A percentile compares a stretch with the other conserved stretches of the same genome.
Conservation (phyloP, 495 filamentous ascomycete species). For the Hamigera avellanea region DNA sequence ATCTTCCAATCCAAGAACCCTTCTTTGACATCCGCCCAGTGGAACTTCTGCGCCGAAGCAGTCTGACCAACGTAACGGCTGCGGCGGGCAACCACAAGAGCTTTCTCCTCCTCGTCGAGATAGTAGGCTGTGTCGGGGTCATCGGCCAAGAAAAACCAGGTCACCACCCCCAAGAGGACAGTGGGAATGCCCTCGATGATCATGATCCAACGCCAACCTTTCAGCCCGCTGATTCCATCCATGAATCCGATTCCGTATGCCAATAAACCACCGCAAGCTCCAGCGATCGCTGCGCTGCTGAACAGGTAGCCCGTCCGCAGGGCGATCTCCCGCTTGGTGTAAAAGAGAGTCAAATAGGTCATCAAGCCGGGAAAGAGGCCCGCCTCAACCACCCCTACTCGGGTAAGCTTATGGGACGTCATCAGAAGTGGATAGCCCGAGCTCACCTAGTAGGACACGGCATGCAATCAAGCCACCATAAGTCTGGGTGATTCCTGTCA, state of each 20-base stretch:
- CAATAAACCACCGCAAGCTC: conserved; percentile 64
- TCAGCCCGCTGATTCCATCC: conserved; percentile 50
- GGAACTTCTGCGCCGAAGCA: conserved; percentile 46
- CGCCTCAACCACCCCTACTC: conserved; percentile 43
- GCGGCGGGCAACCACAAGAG: conserved; percentile 31
- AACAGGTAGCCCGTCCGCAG: conserved; percentile 68
- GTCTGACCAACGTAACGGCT: conserved; percentile 46
- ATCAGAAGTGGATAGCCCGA: too few species aligned
- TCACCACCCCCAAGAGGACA: conserved; percentile 45
- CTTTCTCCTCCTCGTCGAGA: conserved; percentile 48
- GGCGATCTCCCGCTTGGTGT: conserved; percentile 61
- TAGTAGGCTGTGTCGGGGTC: conserved; percentile 51
- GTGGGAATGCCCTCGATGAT: conserved; percentile 67
- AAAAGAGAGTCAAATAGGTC: conserved; percentile 66
- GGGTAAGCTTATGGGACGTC: too few species aligned
- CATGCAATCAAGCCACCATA: conserved; percentile 46
- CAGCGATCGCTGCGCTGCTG: conserved; percentile 62
- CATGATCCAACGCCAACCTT: conserved; percentile 44
- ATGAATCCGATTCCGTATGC: conserved; percentile 65
- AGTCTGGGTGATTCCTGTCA: conserved; percentile 51
- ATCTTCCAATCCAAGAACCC: conserved; percentile 54
- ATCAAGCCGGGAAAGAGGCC: conserved; percentile 45
- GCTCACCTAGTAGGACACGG: conserved; percentile 43
- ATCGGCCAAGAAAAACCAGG: conserved; percentile 56
- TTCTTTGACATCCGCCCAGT: conserved; percentile 39